phyloP scores from a whole-genome alignment of 306 rosid genomes.

The Benincasa hispida region DNA sequence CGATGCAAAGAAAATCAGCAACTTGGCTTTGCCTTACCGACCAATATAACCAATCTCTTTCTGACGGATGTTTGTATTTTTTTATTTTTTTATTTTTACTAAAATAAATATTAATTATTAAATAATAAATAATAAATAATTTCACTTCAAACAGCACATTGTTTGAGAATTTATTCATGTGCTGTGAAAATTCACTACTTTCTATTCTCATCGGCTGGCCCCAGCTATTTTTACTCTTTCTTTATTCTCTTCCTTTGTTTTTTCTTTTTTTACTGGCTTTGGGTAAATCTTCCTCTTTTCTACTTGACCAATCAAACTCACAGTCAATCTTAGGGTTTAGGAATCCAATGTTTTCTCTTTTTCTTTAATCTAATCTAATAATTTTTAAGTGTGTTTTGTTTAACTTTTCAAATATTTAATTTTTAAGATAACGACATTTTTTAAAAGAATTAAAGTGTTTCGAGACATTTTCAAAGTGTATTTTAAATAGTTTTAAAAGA shows the following conservation, averaged over 20 bases:
- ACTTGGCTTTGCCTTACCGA: background rate
- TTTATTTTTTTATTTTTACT: too few relatives aligned
- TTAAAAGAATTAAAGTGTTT: too few relatives aligned
- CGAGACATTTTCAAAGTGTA: too few relatives aligned
- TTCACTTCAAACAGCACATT: background rate
- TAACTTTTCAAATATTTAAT: too few relatives aligned
- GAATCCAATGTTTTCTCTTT: background rate
- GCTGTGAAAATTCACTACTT: background rate
- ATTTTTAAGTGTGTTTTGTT: too few relatives aligned
- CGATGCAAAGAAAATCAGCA: background rate
- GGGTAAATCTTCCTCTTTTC: background rate
- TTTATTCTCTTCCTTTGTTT: too few relatives aligned
- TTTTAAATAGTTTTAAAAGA: too few relatives aligned
- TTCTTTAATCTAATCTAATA: background rate
- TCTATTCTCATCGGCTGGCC: background rate
- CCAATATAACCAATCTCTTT: background rate
- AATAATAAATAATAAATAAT: too few relatives aligned
- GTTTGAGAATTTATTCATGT: background rate
- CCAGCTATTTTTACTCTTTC: background rate
- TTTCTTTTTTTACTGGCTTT: background rate
- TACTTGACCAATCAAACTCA: background rate
- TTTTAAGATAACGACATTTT: too few relatives aligned
- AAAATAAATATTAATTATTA: too few relatives aligned
- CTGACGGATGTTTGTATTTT: background rate
- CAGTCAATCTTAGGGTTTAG: background rate